These are phyloP conservation scores for Ustilago sp. DNA, from an alignment of 1,284 basidiomycete species.

Conservation along the genomic window DNA sequence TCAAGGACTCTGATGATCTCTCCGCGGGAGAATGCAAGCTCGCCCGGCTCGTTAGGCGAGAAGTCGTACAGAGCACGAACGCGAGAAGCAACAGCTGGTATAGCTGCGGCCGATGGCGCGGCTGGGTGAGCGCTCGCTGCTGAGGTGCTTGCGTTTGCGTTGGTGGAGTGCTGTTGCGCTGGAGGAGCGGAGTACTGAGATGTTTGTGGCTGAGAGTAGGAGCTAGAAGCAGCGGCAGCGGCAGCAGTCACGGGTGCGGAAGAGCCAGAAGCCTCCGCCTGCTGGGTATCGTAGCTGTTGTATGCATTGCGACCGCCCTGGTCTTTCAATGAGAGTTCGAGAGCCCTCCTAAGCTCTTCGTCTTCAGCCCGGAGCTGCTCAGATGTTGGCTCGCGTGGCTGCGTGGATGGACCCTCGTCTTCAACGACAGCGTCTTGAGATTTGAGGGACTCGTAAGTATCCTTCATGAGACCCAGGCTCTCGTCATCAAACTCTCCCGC, in stretches of 20 bases:
- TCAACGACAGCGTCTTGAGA: conserved; percentile 73
- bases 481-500: conserved; percentile 79
- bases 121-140: conserved; percentile 3
- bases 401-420: conserved; percentile 35
- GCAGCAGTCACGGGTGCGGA: conserved; percentile 38
- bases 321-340: conserved; percentile 65
- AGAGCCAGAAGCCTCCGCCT: conserved; percentile 32
- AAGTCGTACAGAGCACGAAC: conserved; percentile 93
- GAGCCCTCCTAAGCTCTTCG: conserved; percentile 65
- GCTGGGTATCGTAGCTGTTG: conserved; percentile 23
- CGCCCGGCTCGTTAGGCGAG: conserved; percentile 86
- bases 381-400: conserved; percentile 36
- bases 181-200: conserved; percentile 42
- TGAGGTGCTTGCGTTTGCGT: conserved; percentile 7
- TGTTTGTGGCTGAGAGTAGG: conserved; percentile 12
- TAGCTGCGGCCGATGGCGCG: conserved; percentile 4
- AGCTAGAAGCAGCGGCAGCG: conserved; percentile 24
- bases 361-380: conserved; percentile 65
- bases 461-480: conserved; percentile 88
- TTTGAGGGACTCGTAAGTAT: conserved; percentile 85
- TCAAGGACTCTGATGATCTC: conserved; percentile 97
- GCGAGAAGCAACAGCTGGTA: conserved; percentile 62
- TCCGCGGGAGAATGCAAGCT: conserved; percentile 90
- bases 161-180: conserved; percentile 71
- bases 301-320: conserved; percentile 58